Base-by-base conservation (phyloP, 2,329 filamentous ascomycete species). In the Aspergillus ustus region DNA sequence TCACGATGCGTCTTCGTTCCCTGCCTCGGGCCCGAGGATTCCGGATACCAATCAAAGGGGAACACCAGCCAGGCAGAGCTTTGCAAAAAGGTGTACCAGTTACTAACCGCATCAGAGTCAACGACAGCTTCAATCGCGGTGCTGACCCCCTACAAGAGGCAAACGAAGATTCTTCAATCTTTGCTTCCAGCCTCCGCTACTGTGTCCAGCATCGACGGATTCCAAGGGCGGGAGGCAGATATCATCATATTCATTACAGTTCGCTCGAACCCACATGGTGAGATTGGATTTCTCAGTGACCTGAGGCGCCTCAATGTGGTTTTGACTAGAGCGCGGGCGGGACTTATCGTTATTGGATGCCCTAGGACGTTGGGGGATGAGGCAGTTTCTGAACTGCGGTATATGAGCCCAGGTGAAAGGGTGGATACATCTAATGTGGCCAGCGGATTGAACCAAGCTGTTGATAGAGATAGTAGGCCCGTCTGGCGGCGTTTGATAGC, bases 341-440 rank as follows among this genome's bases (percentile, higher is more conserved):
- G 51, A 25, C 34, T 53, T 6, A 53, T 53, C 17, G 51, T 53
- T 53, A 43, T 53, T n/a, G 51, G 51, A 43, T 53, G 51, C 20
- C 34, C 51, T 20, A 20, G 34, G 51, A 53, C 51, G 4, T 53
- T 53, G 51, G 22, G 19, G 1, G 17, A 22, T 40, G 19, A 52
- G 17, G 2, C 20, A 11, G 34, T n/a, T 20, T 34, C 51, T 37
- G 17, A 4, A 29, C 31, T 52, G 2, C 20, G 20, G 3, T 11
- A 25, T 43, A n/a, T 20, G n/a, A 1, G 1, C 19, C 11, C 20
- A 43, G 34, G 22, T 43, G 51, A 22, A 37, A 31, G 11, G 7
- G 11, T 25, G n/a, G 34, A 28, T n/a, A 43, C 11, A 3, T 2
- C 17, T 7, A 28, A 51, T 17, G 34, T 20, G 34, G 28, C 20